phyloP scores from a whole-genome alignment of 345 rosid species.

The Citrus medica region DNA sequence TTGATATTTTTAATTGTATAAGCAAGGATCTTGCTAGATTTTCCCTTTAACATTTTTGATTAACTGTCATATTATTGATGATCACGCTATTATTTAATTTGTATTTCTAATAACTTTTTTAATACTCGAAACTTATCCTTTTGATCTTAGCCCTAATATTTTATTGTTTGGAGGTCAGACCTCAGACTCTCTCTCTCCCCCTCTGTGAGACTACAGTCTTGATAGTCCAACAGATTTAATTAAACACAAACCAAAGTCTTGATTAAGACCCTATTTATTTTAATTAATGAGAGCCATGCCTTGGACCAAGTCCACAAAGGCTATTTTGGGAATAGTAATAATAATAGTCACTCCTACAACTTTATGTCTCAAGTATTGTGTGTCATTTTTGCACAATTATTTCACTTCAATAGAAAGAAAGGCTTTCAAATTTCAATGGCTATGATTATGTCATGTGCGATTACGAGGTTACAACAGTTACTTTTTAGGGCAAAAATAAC shows the following conservation, averaged over 20 bases:
- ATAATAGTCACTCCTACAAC: no score
- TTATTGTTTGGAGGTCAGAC: neutral
- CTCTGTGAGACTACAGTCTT: constrained; percentile 16
- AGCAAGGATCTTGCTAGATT: constrained; percentile 25
- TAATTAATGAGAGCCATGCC: neutral
- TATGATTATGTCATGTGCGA: no score
- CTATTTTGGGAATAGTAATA: neutral
- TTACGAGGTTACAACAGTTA: no score
- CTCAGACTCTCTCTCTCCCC: neutral
- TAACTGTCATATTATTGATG: constrained; percentile 14
- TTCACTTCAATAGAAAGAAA: no score
- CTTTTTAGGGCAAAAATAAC: no score
- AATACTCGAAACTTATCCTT: constrained; percentile 15
- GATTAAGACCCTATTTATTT: neutral
- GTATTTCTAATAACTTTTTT: neutral
- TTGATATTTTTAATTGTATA: neutral
- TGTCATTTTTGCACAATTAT: neutral
- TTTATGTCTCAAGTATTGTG: neutral
- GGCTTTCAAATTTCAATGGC: no score
- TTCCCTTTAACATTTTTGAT: constrained; percentile 9
- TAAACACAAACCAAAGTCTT: constrained; percentile 9
- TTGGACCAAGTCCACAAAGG: constrained; percentile 29
- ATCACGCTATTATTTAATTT: neutral
- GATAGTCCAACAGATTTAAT: constrained; percentile 28
- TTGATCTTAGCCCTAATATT: neutral